Base-by-base conservation (phyloP, 495 filamentous ascomycete species). In the Aspergillus saccharolyticus region DNA sequence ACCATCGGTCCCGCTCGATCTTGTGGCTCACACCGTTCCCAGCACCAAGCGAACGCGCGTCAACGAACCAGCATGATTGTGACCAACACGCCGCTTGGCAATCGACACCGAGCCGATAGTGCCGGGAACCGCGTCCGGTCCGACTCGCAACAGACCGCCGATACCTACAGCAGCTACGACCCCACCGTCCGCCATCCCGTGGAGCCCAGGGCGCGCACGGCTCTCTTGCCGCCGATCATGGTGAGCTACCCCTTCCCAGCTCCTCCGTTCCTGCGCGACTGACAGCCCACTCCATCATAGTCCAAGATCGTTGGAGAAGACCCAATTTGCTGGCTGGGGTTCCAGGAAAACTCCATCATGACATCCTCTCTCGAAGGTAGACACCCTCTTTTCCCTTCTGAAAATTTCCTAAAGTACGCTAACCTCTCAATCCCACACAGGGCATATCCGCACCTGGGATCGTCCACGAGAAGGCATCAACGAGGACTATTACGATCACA, bases 201-300 rank as follows among this genome's bases (percentile, higher is more conserved):
- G 8, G 89, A 95, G 70, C 83, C 90, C 6, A 78, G 89, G 58
- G 80, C 89, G 43, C 80, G 83, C 51, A 93, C 88, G 42, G 89
- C 94, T 9, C 84, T 95, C 66, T 70, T 98, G 49, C 94, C 95
- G n/a, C 94, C 94, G 47, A 90, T 98, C 19, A 87, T 97, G 84
- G 88, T 90, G 74, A 60, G 79, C 46, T 39, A 9, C 10, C 10
- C 10, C 10, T 15, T 12, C 33, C 33, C 33, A 5, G 7, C 33
- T 15, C 33, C 33, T 15, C 7, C 21, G 70, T 28, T 43, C 53
- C 42, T 14, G 9, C 9, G 19, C 5, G 44, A 43, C 42, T 28
- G 42, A n/a, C 30, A 53, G 7, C 24, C 20, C 19, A 52, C 54
- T 22, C 58, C 33, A 12, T 39, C 14, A 43, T 59, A 91, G 89